These are phyloP conservation scores for Diaporthe citriasiana DNA, from an alignment of 2,329 filamentous ascomycete species.

Conservation along the genomic window DNA sequence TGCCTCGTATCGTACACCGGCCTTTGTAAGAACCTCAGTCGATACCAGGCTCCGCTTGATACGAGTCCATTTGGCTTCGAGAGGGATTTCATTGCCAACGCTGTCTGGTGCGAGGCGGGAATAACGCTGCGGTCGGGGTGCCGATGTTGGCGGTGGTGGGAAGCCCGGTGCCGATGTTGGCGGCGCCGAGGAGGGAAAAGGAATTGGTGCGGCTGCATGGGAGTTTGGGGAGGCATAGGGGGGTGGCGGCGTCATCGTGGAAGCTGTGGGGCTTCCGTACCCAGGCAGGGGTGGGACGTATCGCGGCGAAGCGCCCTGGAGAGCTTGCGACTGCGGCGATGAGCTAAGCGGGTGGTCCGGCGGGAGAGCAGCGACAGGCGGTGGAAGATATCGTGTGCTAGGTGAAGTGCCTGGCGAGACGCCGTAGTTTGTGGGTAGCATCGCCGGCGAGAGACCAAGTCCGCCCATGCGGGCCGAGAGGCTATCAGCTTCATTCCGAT, in stretches of 20 bases:
- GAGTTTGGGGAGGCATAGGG: conserved; percentile 50
- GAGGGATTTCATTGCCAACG: conserved; percentile 68
- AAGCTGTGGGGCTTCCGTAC: conserved; percentile 45
- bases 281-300: conserved; percentile 54
- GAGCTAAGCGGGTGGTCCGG: conserved; percentile 51
- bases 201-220: conserved; percentile 44
- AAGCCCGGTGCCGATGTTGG: conserved; percentile 42
- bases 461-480: conserved; percentile 58
- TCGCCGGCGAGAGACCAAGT: conserved; percentile 56
- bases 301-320: conserved; percentile 57
- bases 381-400: conserved; percentile 50
- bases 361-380: conserved; percentile 48
- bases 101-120: conserved; percentile 68
- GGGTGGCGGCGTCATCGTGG: conserved; percentile 49
- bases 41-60: conserved; percentile 69
- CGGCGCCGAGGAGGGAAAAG: conserved; percentile 48
- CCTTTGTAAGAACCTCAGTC: conserved; percentile 68
- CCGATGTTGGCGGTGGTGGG: conserved; percentile 43
- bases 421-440: conserved; percentile 52
- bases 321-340: conserved; percentile 49
- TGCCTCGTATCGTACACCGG: conserved; percentile 72
- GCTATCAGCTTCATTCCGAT: conserved; percentile 55
- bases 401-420: conserved; percentile 55
- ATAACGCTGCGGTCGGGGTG: conserved; percentile 46
- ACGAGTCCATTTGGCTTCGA: conserved; percentile 72